These are phyloP conservation scores for Actinidia chinensis DNA, from an alignment of 179 eudicot genomes.

Conservation along the genomic window DNA sequence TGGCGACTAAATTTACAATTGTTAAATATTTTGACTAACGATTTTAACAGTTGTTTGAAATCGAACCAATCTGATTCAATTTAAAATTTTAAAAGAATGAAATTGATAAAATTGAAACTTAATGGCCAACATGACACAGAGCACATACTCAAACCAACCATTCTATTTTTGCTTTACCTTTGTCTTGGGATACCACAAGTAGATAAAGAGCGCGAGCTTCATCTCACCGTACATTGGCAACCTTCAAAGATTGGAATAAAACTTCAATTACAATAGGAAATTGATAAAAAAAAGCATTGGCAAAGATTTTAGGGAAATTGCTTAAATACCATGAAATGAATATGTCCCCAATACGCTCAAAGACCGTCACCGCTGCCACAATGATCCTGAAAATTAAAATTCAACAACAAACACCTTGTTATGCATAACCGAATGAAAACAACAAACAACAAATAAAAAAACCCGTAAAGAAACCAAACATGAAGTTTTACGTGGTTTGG, in stretches of 20 bases:
- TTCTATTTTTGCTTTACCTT: conserved; percentile 42
- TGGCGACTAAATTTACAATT: too few relatives aligned
- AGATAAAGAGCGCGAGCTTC: conserved; percentile 76
- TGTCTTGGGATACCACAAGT: conserved; percentile 91
- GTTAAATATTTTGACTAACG: too few relatives aligned
- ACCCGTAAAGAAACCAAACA: too few relatives aligned
- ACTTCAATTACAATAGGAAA: neutral
- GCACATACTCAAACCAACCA: neutral
- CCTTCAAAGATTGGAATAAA: conserved; percentile 37
- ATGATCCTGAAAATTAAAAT: conserved; percentile 55
- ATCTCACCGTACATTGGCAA: conserved; percentile 79
- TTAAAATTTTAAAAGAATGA: too few relatives aligned
- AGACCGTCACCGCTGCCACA: conserved; percentile 61
- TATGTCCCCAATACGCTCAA: conserved; percentile 64
- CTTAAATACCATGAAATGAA: conserved; percentile 70
- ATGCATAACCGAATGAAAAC: neutral
- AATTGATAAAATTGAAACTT: too few relatives aligned
- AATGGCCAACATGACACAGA: too few relatives aligned
- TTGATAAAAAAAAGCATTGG: neutral
- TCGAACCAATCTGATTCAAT: too few relatives aligned
- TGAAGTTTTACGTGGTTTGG: too few relatives aligned
- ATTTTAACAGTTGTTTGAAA: too few relatives aligned
- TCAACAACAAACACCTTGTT: neutral
- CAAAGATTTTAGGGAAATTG: neutral
- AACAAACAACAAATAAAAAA: too few relatives aligned